These are phyloP conservation scores for Triticum turgidum DNA, from an alignment of 176 grass and related monocot genomes.

Conservation along the genomic window DNA sequence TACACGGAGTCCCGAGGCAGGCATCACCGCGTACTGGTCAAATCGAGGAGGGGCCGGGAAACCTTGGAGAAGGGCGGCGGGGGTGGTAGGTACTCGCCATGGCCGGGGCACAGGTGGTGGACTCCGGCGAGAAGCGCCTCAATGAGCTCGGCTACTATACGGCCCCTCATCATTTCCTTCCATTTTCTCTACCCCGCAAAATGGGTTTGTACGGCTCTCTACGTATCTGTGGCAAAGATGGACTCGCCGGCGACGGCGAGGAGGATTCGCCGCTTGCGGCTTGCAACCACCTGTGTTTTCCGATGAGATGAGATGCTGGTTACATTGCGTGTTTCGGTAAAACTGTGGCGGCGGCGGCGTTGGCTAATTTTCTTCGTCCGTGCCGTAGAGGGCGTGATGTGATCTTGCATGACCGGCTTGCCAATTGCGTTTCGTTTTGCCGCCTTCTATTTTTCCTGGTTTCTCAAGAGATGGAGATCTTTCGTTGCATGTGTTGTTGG, in stretches of 20 bases:
- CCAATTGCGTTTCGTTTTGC: not conserved
- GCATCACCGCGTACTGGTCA: not conserved
- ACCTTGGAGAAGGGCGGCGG: not conserved
- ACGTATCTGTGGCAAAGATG: too few relatives aligned
- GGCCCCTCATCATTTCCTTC: not conserved
- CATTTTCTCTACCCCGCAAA: not conserved
- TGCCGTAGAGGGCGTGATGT: not conserved
- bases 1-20: not conserved
- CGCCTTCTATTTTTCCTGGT: not conserved
- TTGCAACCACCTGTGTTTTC: too few relatives aligned
- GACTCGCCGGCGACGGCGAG: too few relatives aligned
- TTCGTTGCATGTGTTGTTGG: not conserved
- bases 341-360: not conserved
- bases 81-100: constrained; percentile 39
- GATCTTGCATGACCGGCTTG: not conserved
- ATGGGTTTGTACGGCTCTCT: too few relatives aligned
- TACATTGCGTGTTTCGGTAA: not conserved
- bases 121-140: constrained; percentile 99
- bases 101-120: constrained; percentile 42
- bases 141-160: constrained; percentile 75
- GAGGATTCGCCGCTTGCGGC: too few relatives aligned
- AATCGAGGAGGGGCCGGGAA: not conserved
- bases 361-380: not conserved
- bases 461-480: not conserved
- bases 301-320: not conserved